These are phyloP conservation scores for Oryza glumipatula DNA, from an alignment of 176 grass and related monocot genomes.

Conservation along the genomic window DNA sequence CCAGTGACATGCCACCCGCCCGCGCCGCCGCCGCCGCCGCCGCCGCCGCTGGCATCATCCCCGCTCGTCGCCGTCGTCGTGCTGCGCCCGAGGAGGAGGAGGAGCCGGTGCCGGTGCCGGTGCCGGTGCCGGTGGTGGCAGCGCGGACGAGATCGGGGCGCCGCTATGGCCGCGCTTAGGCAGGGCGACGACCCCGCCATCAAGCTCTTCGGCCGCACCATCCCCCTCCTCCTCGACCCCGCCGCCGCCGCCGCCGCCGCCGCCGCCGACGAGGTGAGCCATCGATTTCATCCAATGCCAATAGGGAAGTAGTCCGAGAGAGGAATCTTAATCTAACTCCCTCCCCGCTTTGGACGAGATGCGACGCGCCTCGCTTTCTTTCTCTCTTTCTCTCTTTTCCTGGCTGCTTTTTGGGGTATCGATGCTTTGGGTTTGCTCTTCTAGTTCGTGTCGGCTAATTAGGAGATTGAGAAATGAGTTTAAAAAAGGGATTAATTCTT, in stretches of 20 bases:
- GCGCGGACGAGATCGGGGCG: not conserved
- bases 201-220: conserved; percentile 64
- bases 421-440: not conserved
- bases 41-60: not conserved
- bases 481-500: not conserved
- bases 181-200: conserved; percentile 60
- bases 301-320: not conserved
- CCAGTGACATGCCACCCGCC: not conserved
- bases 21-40: too few relatives aligned
- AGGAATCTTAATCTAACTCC: not conserved
- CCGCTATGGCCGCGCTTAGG: conserved; percentile 50
- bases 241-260: not conserved
- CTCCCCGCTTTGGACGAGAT: conserved; percentile 19
- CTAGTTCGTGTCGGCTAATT: not conserved
- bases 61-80: not conserved
- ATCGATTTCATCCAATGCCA: not conserved
- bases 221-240: conserved; percentile 40
- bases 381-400: not conserved
- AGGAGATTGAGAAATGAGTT: not conserved
- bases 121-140: too few relatives aligned
- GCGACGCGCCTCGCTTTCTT: not conserved
- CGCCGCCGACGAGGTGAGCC: conserved; percentile 31
- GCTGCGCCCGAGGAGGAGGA: not conserved
- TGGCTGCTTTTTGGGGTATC: conserved; percentile 24
- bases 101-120: too few relatives aligned